Percentiles rank a stretch among this genome's conserved stretches.
Evolutionary conservation across 306 rosid genomes (phyloP).

Genomic region (Sechiopsis laciniata): DNA sequence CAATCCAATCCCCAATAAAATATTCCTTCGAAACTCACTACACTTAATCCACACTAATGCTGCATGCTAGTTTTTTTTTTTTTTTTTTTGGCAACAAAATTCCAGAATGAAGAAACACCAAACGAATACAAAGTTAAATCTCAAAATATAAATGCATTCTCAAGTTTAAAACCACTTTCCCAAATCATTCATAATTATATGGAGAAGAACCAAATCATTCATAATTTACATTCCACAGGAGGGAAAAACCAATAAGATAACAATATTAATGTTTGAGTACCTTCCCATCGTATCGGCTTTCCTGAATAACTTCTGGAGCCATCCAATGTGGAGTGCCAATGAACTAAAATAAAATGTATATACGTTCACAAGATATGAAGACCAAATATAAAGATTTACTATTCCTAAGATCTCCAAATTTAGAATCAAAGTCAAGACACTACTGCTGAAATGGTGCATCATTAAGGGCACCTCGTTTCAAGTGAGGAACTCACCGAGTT

Average conservation of each 20-base stretch:
- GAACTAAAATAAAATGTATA: conserved; percentile 51
- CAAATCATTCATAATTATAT: too few species aligned
- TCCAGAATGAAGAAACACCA: not conserved
- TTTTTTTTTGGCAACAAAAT: not conserved
- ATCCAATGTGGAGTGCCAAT: conserved; percentile 99
- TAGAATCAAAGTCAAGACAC: conserved; percentile 1
- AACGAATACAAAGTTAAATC: not conserved
- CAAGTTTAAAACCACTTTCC: conserved; percentile 8
- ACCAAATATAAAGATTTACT: conserved; percentile 20
- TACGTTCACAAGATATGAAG: conserved; percentile 26
- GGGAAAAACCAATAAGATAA: conserved; percentile 19
- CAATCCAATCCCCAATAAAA: conserved; percentile 1
- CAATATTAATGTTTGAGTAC: conserved; percentile 33
- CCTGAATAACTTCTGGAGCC: conserved; percentile 99
- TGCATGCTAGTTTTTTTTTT: not conserved
- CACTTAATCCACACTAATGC: not conserved
- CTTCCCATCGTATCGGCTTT: conserved; percentile 98
- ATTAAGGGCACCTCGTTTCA: not conserved
- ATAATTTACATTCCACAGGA: not conserved
- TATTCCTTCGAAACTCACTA: not conserved
- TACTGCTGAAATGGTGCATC: not conserved
- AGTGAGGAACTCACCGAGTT: not conserved
- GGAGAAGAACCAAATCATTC: not conserved
- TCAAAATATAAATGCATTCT: not conserved
- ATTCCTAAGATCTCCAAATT: conserved; percentile 12